Evolutionary conservation across 331 rosid genomes (phyloP).

Genomic region (Arachis monticola): DNA sequence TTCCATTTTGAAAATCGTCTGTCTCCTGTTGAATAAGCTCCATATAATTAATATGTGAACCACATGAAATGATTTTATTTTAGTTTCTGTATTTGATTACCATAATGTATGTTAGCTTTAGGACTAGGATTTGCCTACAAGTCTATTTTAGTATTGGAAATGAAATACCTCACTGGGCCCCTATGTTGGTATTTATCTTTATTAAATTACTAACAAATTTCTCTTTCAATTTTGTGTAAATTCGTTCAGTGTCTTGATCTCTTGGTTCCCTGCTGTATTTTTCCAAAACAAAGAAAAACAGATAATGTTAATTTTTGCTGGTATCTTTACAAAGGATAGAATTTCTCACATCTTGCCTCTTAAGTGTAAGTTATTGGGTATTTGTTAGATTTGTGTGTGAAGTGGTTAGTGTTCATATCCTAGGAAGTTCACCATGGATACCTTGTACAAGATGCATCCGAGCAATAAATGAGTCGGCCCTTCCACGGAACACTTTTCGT

Average conservation of each 20-base stretch:
- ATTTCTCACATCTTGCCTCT: conserved; percentile 24
- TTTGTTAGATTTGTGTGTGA: conserved; percentile 19
- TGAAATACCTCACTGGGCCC: not conserved
- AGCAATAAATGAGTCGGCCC: conserved; percentile 88
- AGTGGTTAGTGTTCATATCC: conserved; percentile 17
- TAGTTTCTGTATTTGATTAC: conserved; percentile 7
- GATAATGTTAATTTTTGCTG: conserved; percentile 7
- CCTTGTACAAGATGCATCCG: conserved; percentile 97
- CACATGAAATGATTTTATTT: conserved; percentile 14
- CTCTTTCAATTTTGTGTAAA: not conserved
- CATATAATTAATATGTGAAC: conserved; percentile 26
- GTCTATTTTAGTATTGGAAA: not conserved
- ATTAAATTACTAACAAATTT: not conserved
- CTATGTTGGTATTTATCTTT: not conserved
- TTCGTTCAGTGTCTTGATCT: conserved; percentile 13
- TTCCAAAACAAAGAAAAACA: conserved; percentile 12
- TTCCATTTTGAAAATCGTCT: conserved; percentile 96
- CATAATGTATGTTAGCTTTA: conserved; percentile 22
- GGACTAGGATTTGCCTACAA: conserved; percentile 5
- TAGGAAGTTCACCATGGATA: conserved; percentile 39
- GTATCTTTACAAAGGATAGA: conserved; percentile 8
- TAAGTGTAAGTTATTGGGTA: conserved; percentile 8
- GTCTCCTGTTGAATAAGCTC: conserved; percentile 71
- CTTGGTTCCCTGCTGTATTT: conserved; percentile 8
- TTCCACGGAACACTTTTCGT: conserved; percentile 74